Base-by-base conservation (phyloP, 257 asterid genomes). In the Fraxinus cuspidata region DNA sequence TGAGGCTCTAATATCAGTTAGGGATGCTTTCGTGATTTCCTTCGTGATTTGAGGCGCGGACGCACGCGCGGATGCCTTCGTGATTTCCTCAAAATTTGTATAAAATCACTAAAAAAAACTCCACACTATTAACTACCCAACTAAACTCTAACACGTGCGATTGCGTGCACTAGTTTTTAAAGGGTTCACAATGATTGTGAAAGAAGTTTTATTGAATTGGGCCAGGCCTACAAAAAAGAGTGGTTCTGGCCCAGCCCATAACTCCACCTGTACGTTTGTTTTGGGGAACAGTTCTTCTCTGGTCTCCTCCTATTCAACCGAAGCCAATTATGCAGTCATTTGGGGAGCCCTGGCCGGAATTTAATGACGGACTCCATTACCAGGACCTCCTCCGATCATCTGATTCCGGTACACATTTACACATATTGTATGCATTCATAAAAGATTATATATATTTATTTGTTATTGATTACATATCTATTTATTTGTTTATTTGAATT, bases 311-410 rank as follows among this genome's bases (percentile, higher is more conserved):
- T 0, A 1, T 23, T 58, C 66, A 58, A 2, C 28, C 29, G 29
- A 58, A 25, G 13, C 5, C 15, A 60, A 8, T 60, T 67, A 76
- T 79, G 85, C 60, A 60, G 23, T 38, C 86, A 7, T 83, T 95
- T 79, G 98, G 97, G 13, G 85, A 88, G 83, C 85, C 90, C 9
- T 96, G 99, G 99, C 97, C 97, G 47, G 89, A 90, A 56, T 84
- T 74, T 71, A 96, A 93, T 82, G 92, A 84, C 75, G 98, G 98
- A 10, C 84, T 93, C 66, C 76, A 81, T 25, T 96, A 96, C 83
- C 85, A 80, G 21, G 98, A 96, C 84, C 79, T 79, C 25, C 42
- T 89, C 84, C 89, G 87, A 56, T 73, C 82, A 40, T 42, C 86
- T 65, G 90, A 92, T 72, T 83, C 92, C 53, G 97, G 97, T 93